Evolutionary conservation across 768 basidiomycete species (phyloP).

Genomic region (Leucogyrophana mollusca): DNA sequence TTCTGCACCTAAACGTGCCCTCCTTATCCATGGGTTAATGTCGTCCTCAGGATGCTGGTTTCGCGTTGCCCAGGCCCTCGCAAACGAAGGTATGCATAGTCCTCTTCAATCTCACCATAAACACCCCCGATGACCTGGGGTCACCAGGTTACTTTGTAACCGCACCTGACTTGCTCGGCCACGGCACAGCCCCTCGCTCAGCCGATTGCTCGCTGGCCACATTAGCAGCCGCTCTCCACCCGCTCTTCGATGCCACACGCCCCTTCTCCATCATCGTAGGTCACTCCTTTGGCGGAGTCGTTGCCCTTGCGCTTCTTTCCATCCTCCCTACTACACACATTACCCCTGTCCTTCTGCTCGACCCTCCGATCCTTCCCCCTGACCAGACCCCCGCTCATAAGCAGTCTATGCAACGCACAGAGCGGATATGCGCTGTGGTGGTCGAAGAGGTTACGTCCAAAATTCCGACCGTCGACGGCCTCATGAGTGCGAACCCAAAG

Average conservation of each 20-base stretch:
- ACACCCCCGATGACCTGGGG: too few species aligned
- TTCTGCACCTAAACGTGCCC: constrained; percentile 2
- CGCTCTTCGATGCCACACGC: constrained; percentile 4
- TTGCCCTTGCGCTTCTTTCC: constrained; percentile 12
- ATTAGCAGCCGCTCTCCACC: constrained; percentile 11
- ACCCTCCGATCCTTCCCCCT: constrained; percentile 11
- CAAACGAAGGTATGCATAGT: constrained; percentile 2
- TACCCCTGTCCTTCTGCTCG: constrained; percentile 16
- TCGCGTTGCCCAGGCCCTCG: constrained; percentile 5
- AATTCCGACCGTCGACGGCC: neutral
- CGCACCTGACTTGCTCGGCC: constrained; percentile 5
- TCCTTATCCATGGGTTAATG: constrained; percentile 9
- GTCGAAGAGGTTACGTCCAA: constrained; percentile 1
- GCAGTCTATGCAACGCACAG: neutral
- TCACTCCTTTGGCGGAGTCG: constrained; percentile 19
- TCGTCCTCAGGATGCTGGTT: constrained; percentile 6
- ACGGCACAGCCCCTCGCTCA: neutral
- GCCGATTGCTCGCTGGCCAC: constrained; percentile 3
- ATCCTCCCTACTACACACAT: constrained; percentile 9
- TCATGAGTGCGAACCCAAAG: neutral
- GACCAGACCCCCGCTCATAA: neutral
- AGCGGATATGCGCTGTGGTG: neutral
- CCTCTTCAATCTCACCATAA: too few species aligned
- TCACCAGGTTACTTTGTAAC: constrained; percentile 8
- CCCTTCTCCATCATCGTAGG: constrained; percentile 17